These are phyloP conservation scores for Strobilomyces confusus DNA, from an alignment of 768 basidiomycete genomes.

Conservation along the genomic window DNA sequence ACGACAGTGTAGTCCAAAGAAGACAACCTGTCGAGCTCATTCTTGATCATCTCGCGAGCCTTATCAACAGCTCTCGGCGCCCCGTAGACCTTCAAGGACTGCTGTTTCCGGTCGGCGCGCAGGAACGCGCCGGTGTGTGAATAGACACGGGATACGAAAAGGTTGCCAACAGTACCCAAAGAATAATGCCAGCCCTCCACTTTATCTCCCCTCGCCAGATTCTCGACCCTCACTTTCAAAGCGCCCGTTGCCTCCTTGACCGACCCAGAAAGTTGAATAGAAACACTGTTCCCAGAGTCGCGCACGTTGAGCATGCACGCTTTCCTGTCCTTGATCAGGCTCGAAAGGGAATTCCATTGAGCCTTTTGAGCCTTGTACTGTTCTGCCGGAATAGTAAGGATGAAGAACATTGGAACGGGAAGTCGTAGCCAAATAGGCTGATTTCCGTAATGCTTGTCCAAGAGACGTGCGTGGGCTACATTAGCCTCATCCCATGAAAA, in stretches of 20 bases:
- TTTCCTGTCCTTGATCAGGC: slow-evolving; percentile 34
- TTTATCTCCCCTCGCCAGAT: slow-evolving; percentile 46
- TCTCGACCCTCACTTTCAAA: slow-evolving; percentile 59
- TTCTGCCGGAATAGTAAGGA: slow-evolving; percentile 41
- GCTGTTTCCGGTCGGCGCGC: slow-evolving; percentile 43
- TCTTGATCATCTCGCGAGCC: slow-evolving; percentile 43
- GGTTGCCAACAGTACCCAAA: slow-evolving; percentile 26
- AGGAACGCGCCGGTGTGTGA: slow-evolving; percentile 39
- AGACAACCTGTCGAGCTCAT: slow-evolving; percentile 45
- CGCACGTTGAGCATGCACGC: slow-evolving; percentile 33
- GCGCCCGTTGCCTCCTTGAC: slow-evolving; percentile 52
- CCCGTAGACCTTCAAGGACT: slow-evolving; percentile 46
- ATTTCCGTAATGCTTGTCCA: slow-evolving; percentile 31
- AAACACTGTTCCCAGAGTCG: slow-evolving; percentile 25
- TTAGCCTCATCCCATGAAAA: slow-evolving; percentile 47
- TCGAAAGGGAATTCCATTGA: slow-evolving; percentile 45
- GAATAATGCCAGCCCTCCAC: slow-evolving; percentile 50
- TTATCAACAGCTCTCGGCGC: slow-evolving; percentile 34
- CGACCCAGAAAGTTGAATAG: slow-evolving; percentile 45
- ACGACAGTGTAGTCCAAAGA: slow-evolving; percentile 39
- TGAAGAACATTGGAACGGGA: slow-evolving; percentile 49
- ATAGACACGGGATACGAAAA: slow-evolving; percentile 35
- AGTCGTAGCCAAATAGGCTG: slow-evolving; percentile 40
- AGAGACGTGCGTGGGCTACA: slow-evolving; percentile 34
- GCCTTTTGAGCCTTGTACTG: slow-evolving; percentile 50